Evolutionary conservation across 352 stramenopile genomes (phyloP), one percentile per base, ranked within the genome.

Genomic region (Phytophthora meadii): DNA sequence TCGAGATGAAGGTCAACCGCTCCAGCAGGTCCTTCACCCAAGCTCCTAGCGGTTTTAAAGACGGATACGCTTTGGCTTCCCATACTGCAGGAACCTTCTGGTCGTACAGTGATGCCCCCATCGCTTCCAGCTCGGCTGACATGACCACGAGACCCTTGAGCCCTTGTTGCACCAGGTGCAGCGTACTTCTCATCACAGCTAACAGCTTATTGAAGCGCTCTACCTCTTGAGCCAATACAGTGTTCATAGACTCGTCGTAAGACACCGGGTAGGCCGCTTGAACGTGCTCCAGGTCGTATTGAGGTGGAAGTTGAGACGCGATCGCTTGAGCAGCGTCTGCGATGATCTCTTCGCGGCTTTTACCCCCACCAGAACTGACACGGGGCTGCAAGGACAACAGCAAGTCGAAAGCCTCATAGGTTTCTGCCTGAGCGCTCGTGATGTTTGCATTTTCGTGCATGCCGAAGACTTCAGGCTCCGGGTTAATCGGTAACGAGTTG

Each of bases 381-480:
- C 90, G 84, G 12, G 89, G 90, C 68, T 97, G 92, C 17, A 97
- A 79, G 30, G 91, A 88, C n/a, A 93, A 59, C 19, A 91, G 79
- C 47, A 98, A 90, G 45, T 94, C 88, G 75, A 98, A 92, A 41
- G 88, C 88, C 47, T 90, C 87, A 72, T 92, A 96, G 1, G 88
- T 93, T 65, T 98, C 92, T 5, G 89, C 92, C 58, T 97, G 88
- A 6, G 90, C 90, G 68, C 89, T 98, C 11, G 93, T 97, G 70
- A 98, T 98, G 67, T 95, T 97, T 37, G 94, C 94, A 69, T 98
- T 98, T 48, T 97, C 87, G 68, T 98, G 94, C 93, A 98, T 98
- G 27, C 94, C 94, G 74, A 98, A 98, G 7, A 97, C 87, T 65
- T 98, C 93, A 0, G 94, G 94, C 57, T 98, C 92, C 0, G 89